Percentiles rank a stretch among this genome's conserved stretches.
phyloP scores from a whole-genome alignment of 2,329 filamentous ascomycete genomes.

The Truncatella angustata region DNA sequence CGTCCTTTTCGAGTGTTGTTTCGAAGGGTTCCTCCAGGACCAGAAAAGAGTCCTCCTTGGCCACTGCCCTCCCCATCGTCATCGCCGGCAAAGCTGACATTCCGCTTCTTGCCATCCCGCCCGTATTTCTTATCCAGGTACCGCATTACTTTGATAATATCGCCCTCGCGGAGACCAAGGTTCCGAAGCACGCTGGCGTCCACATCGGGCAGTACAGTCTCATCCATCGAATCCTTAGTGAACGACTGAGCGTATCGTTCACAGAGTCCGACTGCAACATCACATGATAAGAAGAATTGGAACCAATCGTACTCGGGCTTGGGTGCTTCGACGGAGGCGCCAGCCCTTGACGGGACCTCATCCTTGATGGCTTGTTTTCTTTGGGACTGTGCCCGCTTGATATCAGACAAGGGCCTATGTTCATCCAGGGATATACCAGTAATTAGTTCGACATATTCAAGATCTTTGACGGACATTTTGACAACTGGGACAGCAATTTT shows the following conservation, averaged over 20 bases:
- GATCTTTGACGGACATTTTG: conserved; percentile 94
- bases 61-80: conserved; percentile 54
- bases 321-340: conserved; percentile 60
- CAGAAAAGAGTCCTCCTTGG: conserved; percentile 78
- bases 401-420: conserved; percentile 87
- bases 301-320: conserved; percentile 95
- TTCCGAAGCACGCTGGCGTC: conserved; percentile 79
- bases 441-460: conserved; percentile 87
- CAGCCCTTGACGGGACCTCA: conserved; percentile 40
- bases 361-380: conserved; percentile 25
- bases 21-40: conserved; percentile 82
- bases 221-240: conserved; percentile 88
- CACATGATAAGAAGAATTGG: conserved; percentile 92
- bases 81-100: conserved; percentile 22
- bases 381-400: conserved; percentile 55
- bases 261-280: conserved; percentile 88
- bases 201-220: conserved; percentile 87
- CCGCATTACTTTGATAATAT: conserved; percentile 95
- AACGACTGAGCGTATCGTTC: conserved; percentile 93
- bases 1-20: conserved; percentile 95
- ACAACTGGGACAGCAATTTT: conserved; percentile 94
- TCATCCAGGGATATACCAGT: conserved; percentile 92
- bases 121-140: conserved; percentile 77
- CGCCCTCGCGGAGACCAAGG: conserved; percentile 90
- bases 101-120: conserved; percentile 58